Evolutionary conservation across 106 monocot genomes (phyloP).

Genomic region (Acorus calamus): DNA sequence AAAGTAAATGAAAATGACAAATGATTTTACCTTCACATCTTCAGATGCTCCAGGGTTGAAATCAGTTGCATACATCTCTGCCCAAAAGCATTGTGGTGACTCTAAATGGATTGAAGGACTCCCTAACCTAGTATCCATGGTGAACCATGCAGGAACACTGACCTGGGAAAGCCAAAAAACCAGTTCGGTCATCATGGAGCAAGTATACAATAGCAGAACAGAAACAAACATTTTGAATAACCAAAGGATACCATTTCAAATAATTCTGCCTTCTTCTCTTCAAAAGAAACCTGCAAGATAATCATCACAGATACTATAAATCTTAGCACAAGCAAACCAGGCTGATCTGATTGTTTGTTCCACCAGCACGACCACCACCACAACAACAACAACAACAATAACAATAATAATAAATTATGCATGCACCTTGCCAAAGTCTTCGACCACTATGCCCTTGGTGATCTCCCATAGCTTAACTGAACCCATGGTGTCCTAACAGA

Average conservation of each 20-base stretch:
- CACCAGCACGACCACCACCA: neutral
- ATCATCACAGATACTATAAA: neutral
- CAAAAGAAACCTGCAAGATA: slow-evolving; percentile 71
- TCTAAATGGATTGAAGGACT: slow-evolving; percentile 90
- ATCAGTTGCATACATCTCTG: slow-evolving; percentile 93
- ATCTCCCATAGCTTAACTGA: slow-evolving; percentile 95
- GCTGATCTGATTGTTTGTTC: neutral
- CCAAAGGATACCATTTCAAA: slow-evolving; percentile 79
- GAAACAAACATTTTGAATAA: neutral
- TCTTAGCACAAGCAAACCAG: neutral
- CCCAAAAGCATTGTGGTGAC: slow-evolving; percentile 90
- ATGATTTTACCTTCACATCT: slow-evolving; percentile 57
- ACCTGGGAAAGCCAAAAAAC: slow-evolving; percentile 34
- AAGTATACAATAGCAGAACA: neutral
- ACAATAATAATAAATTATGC: slow-evolving; percentile 2
- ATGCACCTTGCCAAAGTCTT: slow-evolving; percentile 82
- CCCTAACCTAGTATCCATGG: slow-evolving; percentile 83
- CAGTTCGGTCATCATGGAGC: neutral
- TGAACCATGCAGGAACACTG: slow-evolving; percentile 95
- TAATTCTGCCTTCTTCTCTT: slow-evolving; percentile 85
- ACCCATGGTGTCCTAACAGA: slow-evolving; percentile 66
- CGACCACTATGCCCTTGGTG: slow-evolving; percentile 70
- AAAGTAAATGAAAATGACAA: neutral
- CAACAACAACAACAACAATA: neutral
- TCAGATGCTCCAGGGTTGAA: slow-evolving; percentile 60